A percentile compares a stretch with the other conserved stretches of the same genome.
Conservation (phyloP, 2,329 filamentous ascomycete species). For the Eutypa lata region DNA sequence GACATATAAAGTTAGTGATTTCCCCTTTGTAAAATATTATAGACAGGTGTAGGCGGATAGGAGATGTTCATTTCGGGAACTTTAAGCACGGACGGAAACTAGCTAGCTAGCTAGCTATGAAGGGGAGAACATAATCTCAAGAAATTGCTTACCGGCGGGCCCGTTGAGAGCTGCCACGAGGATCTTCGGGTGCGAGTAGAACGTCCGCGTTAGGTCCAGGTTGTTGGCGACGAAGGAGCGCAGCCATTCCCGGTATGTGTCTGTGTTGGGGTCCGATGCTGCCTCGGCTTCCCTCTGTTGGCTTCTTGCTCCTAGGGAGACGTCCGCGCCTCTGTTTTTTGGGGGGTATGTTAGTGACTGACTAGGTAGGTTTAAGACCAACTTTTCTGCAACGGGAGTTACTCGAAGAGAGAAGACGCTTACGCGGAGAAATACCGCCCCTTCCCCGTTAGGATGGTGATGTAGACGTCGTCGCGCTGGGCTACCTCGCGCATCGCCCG, state of each 20-base stretch:
- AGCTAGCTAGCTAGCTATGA: too few species aligned
- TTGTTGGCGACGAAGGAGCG: conserved; percentile 78
- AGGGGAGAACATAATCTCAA: too few species aligned
- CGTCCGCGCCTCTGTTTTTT: conserved; percentile 69
- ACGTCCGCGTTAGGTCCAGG: conserved; percentile 83
- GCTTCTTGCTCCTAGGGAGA: conserved; percentile 51
- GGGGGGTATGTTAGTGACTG: conserved; percentile 1
- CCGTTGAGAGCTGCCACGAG: conserved; percentile 90
- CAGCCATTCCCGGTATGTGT: conserved; percentile 55
- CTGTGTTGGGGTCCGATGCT: conserved; percentile 4
- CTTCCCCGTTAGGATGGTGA: conserved; percentile 81
- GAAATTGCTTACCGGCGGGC: too few species aligned
- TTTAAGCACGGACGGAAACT: too few species aligned
- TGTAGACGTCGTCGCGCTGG: conserved; percentile 71
- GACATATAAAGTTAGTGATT: too few species aligned
- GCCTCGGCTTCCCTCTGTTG: not conserved
- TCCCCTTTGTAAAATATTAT: too few species aligned
- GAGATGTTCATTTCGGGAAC: too few species aligned
- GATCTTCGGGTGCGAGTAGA: conserved; percentile 92
- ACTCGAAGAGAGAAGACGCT: conserved; percentile 21
- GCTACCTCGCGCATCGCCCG: conserved; percentile 75
- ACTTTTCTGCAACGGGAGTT: conserved; percentile 1
- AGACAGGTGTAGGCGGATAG: too few species aligned
- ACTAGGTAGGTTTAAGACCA: conserved; percentile 1
- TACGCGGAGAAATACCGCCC: conserved; percentile 90